Evolutionary conservation across 2,329 filamentous ascomycete species (phyloP), one percentile per base, ranked within the genome.

Genomic region (Aspergillus sojae): DNA sequence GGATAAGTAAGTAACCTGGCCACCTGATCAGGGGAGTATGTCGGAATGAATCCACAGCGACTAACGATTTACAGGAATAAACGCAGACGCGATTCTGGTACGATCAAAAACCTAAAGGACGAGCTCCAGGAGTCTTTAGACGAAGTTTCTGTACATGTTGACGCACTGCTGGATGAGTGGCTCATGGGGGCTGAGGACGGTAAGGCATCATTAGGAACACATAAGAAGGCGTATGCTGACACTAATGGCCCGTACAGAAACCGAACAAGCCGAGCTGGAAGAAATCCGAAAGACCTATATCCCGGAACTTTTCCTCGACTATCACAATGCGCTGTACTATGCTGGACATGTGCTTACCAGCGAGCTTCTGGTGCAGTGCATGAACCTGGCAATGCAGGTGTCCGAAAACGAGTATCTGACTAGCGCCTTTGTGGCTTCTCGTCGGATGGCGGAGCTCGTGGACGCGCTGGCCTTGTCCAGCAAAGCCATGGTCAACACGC

Each of bases 321-420:
- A 95, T 75, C 88, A 95, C 74, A 89, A 87, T 71, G 89, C 91
- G 1, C 82, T 98, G 57, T 91, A 96, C 75, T 91, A 91, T 72
- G 90, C 91, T 0, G 93, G 92, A 4, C 89, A 88, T 54, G 85
- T 87, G 56, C 81, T 96, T 50, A 90, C 88, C 53, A 88, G 93
- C 50, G 91, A 94, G 63, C 86, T 90, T 68, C 83, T 96, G 21
- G 84, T 95, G 30, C 89, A 94, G 73, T 91, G 90, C 71, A 94
- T 99, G 91, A 92, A 97, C 63, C 82, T 99, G 19, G 89, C 93
- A 1, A 88, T 89, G 2, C 85, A 97, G 57, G 92, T 94, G 2
- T 88, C 90, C 62, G 87, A 89, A 67, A 86, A 84, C 64, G 88
- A 88, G 28, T 88, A 90, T 68, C 78, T 94, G 46, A 87, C 89